Conservation (phyloP, 805 yeast genomes). For the Candida boleticola region DNA sequence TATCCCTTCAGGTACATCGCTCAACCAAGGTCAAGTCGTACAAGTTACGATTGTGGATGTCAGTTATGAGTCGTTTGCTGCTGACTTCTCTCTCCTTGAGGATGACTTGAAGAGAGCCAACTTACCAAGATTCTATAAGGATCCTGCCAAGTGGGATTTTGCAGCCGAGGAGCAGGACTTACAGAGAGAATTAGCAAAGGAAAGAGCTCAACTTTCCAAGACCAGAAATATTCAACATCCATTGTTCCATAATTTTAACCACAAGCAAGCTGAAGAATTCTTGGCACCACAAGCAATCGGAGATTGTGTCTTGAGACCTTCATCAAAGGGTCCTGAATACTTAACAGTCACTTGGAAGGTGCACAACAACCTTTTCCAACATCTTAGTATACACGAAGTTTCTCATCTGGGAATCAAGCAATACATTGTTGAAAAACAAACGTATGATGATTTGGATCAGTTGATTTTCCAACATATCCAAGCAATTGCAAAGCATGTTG, state of each 20-base stretch:
- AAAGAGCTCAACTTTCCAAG: conserved; percentile 63
- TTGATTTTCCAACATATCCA: conserved; percentile 83
- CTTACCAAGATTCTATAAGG: conserved; percentile 46
- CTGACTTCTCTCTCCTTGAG: conserved; percentile 68
- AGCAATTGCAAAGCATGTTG: conserved; percentile 77
- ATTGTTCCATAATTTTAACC: conserved; percentile 76
- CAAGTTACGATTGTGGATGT: conserved; percentile 75
- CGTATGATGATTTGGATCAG: conserved; percentile 89
- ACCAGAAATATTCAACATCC: conserved; percentile 89
- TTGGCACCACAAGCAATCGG: conserved; percentile 89
- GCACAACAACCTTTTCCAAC: conserved; percentile 87
- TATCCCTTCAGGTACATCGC: conserved; percentile 44
- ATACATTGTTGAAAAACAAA: conserved; percentile 63
- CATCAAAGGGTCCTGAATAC: conserved; percentile 84
- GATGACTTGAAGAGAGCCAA: conserved; percentile 59
- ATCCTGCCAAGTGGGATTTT: conserved; percentile 75
- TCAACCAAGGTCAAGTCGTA: conserved; percentile 70
- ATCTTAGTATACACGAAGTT: conserved; percentile 79
- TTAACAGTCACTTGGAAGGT: conserved; percentile 96
- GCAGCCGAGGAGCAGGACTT: conserved; percentile 69
- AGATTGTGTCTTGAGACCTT: conserved; percentile 90
- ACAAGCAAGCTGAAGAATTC: conserved; percentile 88
- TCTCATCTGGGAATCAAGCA: conserved; percentile 55
- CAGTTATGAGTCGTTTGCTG: conserved; percentile 72
- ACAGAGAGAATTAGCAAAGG: conserved; percentile 55